Base-by-base conservation (phyloP, 169 alveolate genomes). In the Plasmodium cynomolgi region DNA sequence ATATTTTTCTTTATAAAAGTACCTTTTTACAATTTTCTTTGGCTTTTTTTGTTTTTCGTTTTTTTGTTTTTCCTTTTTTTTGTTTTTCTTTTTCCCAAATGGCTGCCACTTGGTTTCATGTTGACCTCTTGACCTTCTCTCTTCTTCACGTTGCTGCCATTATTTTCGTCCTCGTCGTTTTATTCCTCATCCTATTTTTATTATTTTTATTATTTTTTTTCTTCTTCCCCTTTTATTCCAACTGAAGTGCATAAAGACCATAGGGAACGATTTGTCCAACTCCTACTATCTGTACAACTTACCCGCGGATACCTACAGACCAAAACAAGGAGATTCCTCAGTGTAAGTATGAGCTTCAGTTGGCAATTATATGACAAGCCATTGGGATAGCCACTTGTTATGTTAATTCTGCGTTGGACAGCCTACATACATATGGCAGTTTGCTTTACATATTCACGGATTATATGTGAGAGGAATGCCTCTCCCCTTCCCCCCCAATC, bases 201-300 rank as follows among this genome's bases (percentile, higher is more conserved):
- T 75, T 15, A 50, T 50, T 50, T 3, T 58, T 29, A 84, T 75
- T 41, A n/a, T 33, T 68, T 37, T 54, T 83, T 37, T 83, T 83
- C 23, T 37, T 29, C 26, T 71, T 56, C 71, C 68, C 54, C 47
- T 56, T 50, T 82, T 41, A 4, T 56, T 54, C 58, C 74, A 79
- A 39, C 72, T 20, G 41, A 31, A 84, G 92, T 77, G 92, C 20
- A 81, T 92, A 41, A 83, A 44, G 34, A 77, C 71, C 83, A 93
- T 95, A 54, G 97, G 97, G 6, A 95, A 95, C 79, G 92, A 68
- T 20, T 74, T 95, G 56, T 92, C 97, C 7, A 95, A 95, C 83
- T 80, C 84, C 17, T 95, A 95, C 86, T 95, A 95, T 72, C 91
- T 93, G 29, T 56, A 93, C 81, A 95, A 91, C 77, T 39, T 95